Evolutionary conservation across 1,139 yeast species (phyloP), one percentile per base, ranked within the genome.

Genomic region (Candida mesenterica): DNA sequence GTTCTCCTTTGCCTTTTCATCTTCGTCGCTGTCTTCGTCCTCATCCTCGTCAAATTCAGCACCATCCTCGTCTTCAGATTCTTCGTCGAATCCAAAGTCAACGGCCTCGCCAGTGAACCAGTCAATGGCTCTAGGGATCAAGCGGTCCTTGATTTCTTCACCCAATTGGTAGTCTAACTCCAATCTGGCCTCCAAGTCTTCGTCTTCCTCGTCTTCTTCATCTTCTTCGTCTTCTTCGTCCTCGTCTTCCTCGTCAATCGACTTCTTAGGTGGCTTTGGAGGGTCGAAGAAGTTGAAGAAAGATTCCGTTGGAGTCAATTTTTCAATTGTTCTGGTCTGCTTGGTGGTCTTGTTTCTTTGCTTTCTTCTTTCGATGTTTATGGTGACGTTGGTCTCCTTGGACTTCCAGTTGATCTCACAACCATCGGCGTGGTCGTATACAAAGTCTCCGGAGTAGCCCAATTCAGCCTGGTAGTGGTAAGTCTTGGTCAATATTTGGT

Each of bases 31-130:
- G 12, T 77, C 82, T 5, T 71, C 79, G 13, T 68, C 75, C 48
- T 61, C 69, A 10, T 61, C 69, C 27, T 59, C 66, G 27, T 58
- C 66, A 26, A 51, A 61, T 17, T 57, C 72, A 15, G 58, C 72
- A 15, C 66, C 79, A 24, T 69, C 79, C 17, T 67, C 74, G 13
- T 60, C 73, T 24, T 66, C 75, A 32, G 61, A 61, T 31, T 66
- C 74, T 33, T 65, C 73, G 18, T 69, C 66, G 53, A 60, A 72
- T 25, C 70, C 79, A 46, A 62, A 74, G 36, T 74, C 78, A 40
- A 90, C 77, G n/a, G 98, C 98, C 49, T 85, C 89, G 34, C 98
- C 97, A 13, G 97, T 90, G 61, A 88, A 92, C 97, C 97, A 92
- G 62, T 90, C 97, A 52, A 92, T 78, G 38, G 97, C 97, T 55